phyloP scores from a whole-genome alignment of 2,329 filamentous ascomycete species.

The Rhynchosporium agropyri region DNA sequence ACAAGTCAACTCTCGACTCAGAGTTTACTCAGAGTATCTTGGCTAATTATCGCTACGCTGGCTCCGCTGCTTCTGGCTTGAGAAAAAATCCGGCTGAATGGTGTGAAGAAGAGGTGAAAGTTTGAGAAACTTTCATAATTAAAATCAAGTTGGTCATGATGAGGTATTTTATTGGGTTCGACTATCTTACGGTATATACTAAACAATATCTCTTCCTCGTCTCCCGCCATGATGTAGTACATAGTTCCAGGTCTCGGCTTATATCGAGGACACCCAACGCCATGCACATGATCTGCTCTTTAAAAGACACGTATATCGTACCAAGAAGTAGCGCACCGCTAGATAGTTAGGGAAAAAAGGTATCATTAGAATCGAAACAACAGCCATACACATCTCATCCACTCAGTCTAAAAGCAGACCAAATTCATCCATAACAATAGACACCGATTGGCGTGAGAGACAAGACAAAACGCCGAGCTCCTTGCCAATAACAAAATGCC shows the following conservation, averaged over 20 bases:
- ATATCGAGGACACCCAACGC: background rate
- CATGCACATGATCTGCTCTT: slow-evolving; percentile 8
- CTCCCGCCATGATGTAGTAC: slow-evolving; percentile 16
- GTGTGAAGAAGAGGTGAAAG: background rate
- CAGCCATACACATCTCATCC: slow-evolving; percentile 16
- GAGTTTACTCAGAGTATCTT: too few species aligned
- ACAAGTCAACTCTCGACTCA: too few species aligned
- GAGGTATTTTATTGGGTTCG: slow-evolving; percentile 2
- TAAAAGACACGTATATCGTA: slow-evolving; percentile 15
- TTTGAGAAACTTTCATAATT: background rate
- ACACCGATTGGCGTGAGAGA: slow-evolving; percentile 7
- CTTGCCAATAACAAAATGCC: slow-evolving; percentile 11
- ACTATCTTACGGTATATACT: slow-evolving; percentile 8
- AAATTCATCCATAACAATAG: slow-evolving; percentile 2
- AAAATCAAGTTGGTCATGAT: background rate
- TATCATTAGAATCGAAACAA: slow-evolving; percentile 29
- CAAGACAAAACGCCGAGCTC: slow-evolving; percentile 20
- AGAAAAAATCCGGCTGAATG: background rate
- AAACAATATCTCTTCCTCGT: background rate
- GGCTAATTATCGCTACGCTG: too few species aligned
- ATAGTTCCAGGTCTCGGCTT: background rate
- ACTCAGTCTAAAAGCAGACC: slow-evolving; percentile 12
- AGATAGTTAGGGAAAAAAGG: slow-evolving; percentile 19
- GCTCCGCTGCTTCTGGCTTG: background rate
- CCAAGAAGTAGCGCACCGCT: slow-evolving; percentile 8